These are phyloP conservation scores for Pachyrhizus erosus DNA, from an alignment of 306 rosid species.

Conservation along the genomic window DNA sequence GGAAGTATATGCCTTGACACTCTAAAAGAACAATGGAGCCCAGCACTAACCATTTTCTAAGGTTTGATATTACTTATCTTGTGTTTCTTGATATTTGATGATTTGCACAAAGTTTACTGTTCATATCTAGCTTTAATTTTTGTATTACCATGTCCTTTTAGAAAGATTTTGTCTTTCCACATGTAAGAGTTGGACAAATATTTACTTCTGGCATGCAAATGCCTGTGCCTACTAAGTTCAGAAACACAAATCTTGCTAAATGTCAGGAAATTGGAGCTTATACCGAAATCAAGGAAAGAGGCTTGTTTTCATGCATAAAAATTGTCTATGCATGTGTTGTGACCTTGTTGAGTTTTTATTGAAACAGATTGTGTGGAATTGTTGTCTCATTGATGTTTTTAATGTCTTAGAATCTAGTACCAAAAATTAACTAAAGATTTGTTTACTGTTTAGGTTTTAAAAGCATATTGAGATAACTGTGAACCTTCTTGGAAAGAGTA, in stretches of 20 bases:
- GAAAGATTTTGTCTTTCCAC: background rate
- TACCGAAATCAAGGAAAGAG: background rate
- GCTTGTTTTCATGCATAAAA: background rate
- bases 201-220: background rate
- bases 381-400: background rate
- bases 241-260: background rate
- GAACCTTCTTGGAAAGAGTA: background rate
- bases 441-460: background rate
- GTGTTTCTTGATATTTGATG: background rate
- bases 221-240: background rate
- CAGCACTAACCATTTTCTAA: slow-evolving; percentile 83
- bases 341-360: background rate
- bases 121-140: background rate
- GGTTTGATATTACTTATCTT: slow-evolving; percentile 51
- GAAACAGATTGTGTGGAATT: background rate
- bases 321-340: background rate
- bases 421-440: background rate
- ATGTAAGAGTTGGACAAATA: background rate
- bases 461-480: background rate
- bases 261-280: slow-evolving; percentile 23
- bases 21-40: slow-evolving; percentile 95
- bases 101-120: background rate
- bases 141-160: background rate
- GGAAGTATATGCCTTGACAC: slow-evolving; percentile 93
- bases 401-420: slow-evolving; percentile 1